Conservation (phyloP, 2,329 filamentous ascomycete genomes). For the Ascochyta viciae-villosae region DNA sequence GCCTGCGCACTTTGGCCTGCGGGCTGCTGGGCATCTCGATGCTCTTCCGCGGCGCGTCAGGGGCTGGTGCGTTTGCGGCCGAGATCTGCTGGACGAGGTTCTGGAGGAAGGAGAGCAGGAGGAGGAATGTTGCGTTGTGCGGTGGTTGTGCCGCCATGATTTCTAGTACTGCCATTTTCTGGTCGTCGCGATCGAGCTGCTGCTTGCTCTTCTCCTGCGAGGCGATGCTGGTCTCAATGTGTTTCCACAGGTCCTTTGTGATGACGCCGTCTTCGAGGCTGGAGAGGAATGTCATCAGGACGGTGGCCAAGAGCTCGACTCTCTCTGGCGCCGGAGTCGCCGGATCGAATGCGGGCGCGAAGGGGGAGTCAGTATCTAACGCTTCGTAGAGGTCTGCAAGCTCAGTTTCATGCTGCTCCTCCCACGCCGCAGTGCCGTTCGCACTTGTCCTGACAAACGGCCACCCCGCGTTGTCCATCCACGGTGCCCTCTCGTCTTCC, state of each 20-base stretch:
- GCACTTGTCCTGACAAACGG: constrained; percentile 58
- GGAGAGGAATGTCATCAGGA: constrained; percentile 75
- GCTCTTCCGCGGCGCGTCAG: constrained; percentile 36
- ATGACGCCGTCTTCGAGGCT: constrained; percentile 83
- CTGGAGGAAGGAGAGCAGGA: constrained; percentile 79
- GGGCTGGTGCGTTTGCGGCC: constrained; percentile 29
- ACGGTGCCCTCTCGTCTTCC: constrained; percentile 54
- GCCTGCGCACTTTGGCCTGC: constrained; percentile 47
- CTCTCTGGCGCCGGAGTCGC: constrained; percentile 70
- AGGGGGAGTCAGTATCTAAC: constrained; percentile 72
- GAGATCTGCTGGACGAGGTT: constrained; percentile 64
- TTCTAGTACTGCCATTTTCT: constrained; percentile 72
- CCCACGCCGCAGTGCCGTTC: constrained; percentile 52
- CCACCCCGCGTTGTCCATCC: constrained; percentile 64
- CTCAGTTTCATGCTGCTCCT: constrained; percentile 50
- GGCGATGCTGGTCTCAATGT: constrained; percentile 36
- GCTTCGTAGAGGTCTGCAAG: constrained; percentile 64
- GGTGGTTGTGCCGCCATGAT: constrained; percentile 71
- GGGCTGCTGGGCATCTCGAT: constrained; percentile 40
- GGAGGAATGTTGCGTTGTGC: constrained; percentile 89
- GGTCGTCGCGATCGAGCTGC: constrained; percentile 58
- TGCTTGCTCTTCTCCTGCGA: constrained; percentile 53
- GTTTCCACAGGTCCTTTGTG: constrained; percentile 69
- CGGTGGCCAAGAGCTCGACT: constrained; percentile 76
- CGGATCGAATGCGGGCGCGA: constrained; percentile 64